phyloP scores from a whole-genome alignment of 495 filamentous ascomycete species.

The Penicillium roqueforti region DNA sequence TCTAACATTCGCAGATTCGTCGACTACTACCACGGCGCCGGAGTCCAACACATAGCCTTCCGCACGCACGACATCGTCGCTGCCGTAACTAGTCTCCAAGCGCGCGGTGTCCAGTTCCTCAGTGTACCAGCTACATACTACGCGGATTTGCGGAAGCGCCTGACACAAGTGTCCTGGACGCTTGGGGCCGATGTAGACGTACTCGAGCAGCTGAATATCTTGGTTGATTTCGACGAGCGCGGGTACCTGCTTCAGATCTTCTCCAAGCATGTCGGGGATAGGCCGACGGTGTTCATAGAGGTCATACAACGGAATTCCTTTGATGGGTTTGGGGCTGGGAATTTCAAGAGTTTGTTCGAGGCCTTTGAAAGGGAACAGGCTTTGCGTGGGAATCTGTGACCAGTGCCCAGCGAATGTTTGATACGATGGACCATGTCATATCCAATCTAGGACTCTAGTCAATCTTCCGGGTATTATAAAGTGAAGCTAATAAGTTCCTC shows the following conservation, averaged over 20 bases:
- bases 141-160: constrained; percentile 54
- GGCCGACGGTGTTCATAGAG: constrained; percentile 83
- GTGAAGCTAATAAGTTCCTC: background rate
- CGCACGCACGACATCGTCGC: constrained; percentile 66
- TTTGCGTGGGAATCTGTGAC: constrained; percentile 27
- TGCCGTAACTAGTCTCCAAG: constrained; percentile 58
- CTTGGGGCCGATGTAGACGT: constrained; percentile 64
- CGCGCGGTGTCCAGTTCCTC: constrained; percentile 75
- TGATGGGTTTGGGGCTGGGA: constrained; percentile 79
- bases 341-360: constrained; percentile 83
- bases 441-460: background rate
- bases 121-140: constrained; percentile 70
- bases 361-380: constrained; percentile 81
- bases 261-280: constrained; percentile 76
- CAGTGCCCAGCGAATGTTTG: background rate
- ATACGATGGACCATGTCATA: background rate
- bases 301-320: constrained; percentile 78
- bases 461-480: background rate
- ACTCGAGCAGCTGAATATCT: constrained; percentile 64
- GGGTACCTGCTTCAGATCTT: constrained; percentile 79
- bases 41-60: constrained; percentile 82
- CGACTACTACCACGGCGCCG: constrained; percentile 68
- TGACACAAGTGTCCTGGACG: constrained; percentile 40
- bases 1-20: constrained; percentile 43
- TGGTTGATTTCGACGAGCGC: constrained; percentile 80